These are phyloP conservation scores for Hymenoscyphus occultus DNA, from an alignment of 2,329 filamentous ascomycete genomes.

Conservation along the genomic window DNA sequence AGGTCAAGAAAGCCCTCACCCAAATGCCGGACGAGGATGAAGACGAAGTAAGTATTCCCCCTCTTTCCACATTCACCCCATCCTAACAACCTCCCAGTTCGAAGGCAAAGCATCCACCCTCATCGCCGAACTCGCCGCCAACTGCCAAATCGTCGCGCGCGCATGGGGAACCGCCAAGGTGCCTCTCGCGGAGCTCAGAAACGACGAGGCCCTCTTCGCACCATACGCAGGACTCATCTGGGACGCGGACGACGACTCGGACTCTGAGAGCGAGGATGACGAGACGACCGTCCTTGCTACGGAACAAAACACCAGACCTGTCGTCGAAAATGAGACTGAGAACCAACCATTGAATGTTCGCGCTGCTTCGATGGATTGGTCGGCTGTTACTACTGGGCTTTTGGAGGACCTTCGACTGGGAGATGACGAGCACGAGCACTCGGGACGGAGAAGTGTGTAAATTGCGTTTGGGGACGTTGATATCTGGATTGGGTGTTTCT, in stretches of 20 bases:
- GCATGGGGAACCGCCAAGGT: not conserved
- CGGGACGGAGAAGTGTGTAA: too few species aligned
- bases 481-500: too few species aligned
- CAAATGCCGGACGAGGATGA: not conserved
- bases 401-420: too few species aligned
- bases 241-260: not conserved
- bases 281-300: too few species aligned
- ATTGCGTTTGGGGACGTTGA: too few species aligned
- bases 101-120: not conserved
- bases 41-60: not conserved
- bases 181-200: not conserved
- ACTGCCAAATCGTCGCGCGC: not conserved
- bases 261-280: not conserved
- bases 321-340: too few species aligned
- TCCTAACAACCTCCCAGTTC: not conserved
- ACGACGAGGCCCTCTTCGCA: not conserved
- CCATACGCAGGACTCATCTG: not conserved
- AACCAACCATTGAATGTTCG: too few species aligned
- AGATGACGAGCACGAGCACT: too few species aligned
- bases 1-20: not conserved
- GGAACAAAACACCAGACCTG: too few species aligned
- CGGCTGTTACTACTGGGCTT: too few species aligned
- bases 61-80: not conserved
- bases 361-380: too few species aligned
- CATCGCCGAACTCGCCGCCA: not conserved